Percentiles rank a stretch among this genome's conserved stretches.
Conservation (phyloP, 1,139 yeast genomes). For the Citeromyces hawaiiensis region DNA sequence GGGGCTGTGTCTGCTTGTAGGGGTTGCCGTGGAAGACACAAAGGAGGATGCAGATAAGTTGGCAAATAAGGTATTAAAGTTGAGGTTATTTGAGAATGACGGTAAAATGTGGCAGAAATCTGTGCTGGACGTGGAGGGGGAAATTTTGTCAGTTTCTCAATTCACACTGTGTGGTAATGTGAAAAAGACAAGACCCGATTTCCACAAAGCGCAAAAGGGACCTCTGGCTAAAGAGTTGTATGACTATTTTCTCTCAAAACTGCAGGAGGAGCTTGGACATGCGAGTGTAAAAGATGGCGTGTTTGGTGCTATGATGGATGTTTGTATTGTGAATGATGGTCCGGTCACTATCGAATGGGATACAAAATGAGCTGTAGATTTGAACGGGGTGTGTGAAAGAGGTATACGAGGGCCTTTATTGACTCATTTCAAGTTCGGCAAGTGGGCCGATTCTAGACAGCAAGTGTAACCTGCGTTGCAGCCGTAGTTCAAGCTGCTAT, state of each 20-base stretch:
- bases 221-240: conserved; percentile 57
- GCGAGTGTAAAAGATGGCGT: conserved; percentile 68
- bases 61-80: conserved; percentile 49
- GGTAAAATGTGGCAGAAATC: conserved; percentile 55
- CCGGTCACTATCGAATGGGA: conserved; percentile 70
- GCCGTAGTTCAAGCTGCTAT: no score
- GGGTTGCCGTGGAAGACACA: conserved; percentile 69
- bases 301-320: conserved; percentile 98
- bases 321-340: conserved; percentile 71
- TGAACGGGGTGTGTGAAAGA: no score
- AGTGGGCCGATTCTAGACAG: no score
- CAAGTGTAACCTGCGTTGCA: no score
- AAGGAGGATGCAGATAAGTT: conserved; percentile 55
- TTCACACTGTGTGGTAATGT: conserved; percentile 79
- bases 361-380: no score
- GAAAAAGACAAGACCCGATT: conserved; percentile 84
- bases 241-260: conserved; percentile 37
- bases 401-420: no score
- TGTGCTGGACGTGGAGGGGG: conserved; percentile 39
- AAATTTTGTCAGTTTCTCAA: conserved; percentile 66
- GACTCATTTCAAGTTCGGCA: no score
- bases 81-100: conserved; percentile 51
- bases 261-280: conserved; percentile 43
- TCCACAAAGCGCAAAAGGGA: conserved; percentile 81
- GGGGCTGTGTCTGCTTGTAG: conserved; percentile 76